Evolutionary conservation across 768 basidiomycete species (phyloP), one percentile per base, ranked within the genome.

Genomic region (Lactarius hatsudake): DNA sequence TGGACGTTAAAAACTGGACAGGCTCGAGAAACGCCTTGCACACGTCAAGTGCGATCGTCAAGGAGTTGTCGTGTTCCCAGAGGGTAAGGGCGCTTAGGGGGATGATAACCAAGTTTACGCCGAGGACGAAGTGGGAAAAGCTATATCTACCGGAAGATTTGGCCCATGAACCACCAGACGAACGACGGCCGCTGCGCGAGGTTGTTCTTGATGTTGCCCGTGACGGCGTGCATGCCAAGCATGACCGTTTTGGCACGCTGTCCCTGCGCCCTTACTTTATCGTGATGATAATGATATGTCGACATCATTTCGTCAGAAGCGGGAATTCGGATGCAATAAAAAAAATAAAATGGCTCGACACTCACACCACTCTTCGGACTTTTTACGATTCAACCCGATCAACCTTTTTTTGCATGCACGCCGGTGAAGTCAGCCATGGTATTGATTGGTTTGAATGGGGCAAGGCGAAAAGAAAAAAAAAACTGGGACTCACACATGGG

Each of bases 131-230:
- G 30, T 13, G 15, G 15, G 17, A 64, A 55, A 36, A 45, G 28
- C 28, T 30, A 59, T 54, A 74, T 73, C 62, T 66, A 83, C 86
- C 84, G 81, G 73, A 76, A 80, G 63, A 87, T 81, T 75, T 89
- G 87, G n/a, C 81, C 81, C 85, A 88, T 86, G 70, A 89, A 88
- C 87, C 87, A 89, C 73, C 87, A 87, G 28, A 84, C 79, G 73
- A 84, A 89, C 73, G 86, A 87, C 9, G 88, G 88, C 61, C 87
- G 77, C 18, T 82, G 79, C 3, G 82, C 75, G 45, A 90, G 75
- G 28, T 79, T 73, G 64, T 84, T 80, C 58, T 74, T 71, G n/a
- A 65, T 65, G 55, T 75, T 70, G 4, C 86, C 86, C 6, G 88
- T 88, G 68, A 89, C 79, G 1, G 82, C 79, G 63, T 83, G 80